Percentiles rank a stretch among this genome's conserved stretches.
These are phyloP conservation scores for Tolypocladium inflatum DNA, from an alignment of 2,329 filamentous ascomycete genomes.

Conservation along the genomic window DNA sequence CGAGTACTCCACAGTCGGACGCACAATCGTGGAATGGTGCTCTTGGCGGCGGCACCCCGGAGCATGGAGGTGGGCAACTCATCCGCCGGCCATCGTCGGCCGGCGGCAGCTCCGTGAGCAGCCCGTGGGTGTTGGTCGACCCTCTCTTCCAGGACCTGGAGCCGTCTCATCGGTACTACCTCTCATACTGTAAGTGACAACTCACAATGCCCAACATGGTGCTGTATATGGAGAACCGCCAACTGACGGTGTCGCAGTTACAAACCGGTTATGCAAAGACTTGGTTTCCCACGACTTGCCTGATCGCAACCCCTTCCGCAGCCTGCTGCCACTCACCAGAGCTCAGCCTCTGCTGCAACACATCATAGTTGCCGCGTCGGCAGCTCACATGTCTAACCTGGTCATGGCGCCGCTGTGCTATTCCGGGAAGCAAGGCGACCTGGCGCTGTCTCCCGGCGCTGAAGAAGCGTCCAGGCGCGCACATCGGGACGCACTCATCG, in stretches of 20 bases:
- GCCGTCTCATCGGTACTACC: constrained; percentile 31
- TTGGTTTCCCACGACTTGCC: constrained; percentile 37
- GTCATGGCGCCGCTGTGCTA: constrained; percentile 19
- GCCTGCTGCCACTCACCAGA: constrained; percentile 30
- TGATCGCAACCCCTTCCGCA: constrained; percentile 36
- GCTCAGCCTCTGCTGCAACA: constrained; percentile 32
- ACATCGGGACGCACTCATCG: constrained; percentile 32
- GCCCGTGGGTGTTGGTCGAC: constrained; percentile 30
- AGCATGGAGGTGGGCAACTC: constrained; percentile 16
- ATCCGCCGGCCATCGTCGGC: constrained; percentile 11
- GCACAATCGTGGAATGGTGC: neutral
- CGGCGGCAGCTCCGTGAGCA: constrained; percentile 8
- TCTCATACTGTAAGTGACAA: constrained; percentile 28
- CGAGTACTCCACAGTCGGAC: neutral
- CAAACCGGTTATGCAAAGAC: constrained; percentile 41
- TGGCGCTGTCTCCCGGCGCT: constrained; percentile 1
- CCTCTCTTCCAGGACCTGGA: constrained; percentile 43
- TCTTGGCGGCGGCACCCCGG: constrained; percentile 1
- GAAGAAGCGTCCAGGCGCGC: constrained; percentile 15
- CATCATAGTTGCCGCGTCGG: constrained; percentile 38
- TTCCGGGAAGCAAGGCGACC: neutral
- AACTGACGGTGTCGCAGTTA: constrained; percentile 23
- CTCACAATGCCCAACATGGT: neutral
- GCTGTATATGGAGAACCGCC: neutral
- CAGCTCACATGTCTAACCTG: constrained; percentile 36